Base-by-base conservation (phyloP, 1,284 basidiomycete genomes). In the Rhodotorula mucilaginosa region DNA sequence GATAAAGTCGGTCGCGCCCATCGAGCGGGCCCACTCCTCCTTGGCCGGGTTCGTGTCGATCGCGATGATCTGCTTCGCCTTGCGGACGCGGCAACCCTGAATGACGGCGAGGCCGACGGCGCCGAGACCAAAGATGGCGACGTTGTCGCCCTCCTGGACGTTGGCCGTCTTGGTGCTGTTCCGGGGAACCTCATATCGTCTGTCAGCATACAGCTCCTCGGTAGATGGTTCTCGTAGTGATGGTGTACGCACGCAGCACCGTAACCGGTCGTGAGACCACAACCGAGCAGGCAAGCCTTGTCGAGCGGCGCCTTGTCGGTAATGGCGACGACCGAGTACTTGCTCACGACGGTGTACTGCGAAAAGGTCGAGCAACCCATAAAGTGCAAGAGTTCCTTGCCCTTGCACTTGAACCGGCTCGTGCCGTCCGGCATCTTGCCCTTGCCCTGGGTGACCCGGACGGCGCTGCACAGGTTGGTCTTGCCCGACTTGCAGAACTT, bases 321-420 rank as follows among this genome's bases (percentile, higher is more conserved):
- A 73, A 99, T 89, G 34, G 92, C 88, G 57, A 99, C 96, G 31
- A 99, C 91, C 48, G 95, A 98, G 73, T 94, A 94, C 79, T 99
- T 93, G 63, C 93, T 92, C 7, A 99, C 94, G 68, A 99, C 97
- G 18, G 97, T 99, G 85, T 99, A 99, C 82, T 99, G 95, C 34
- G 93, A 95, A 84, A 99, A 99, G 7, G 96, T 97, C 59, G 95
- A 97, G 31, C 90, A 93, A 61, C 96, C 96, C 97, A 99, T 99
- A 79, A 99, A 99, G 83, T 98, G 95, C 81, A 89, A 86, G 76
- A 99, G 86, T 65, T 89, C 86, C 65, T 70, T 56, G 82, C 97
- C 85, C 76, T 91, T 91, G 83, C 89, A 89, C 68, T 87, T 90
- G 88, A 99, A 99, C 65, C 96, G 91, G 71, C 85, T 87, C n/a